Base-by-base conservation (phyloP, 2,329 filamentous ascomycete species). In the Epichloe hybrida region DNA sequence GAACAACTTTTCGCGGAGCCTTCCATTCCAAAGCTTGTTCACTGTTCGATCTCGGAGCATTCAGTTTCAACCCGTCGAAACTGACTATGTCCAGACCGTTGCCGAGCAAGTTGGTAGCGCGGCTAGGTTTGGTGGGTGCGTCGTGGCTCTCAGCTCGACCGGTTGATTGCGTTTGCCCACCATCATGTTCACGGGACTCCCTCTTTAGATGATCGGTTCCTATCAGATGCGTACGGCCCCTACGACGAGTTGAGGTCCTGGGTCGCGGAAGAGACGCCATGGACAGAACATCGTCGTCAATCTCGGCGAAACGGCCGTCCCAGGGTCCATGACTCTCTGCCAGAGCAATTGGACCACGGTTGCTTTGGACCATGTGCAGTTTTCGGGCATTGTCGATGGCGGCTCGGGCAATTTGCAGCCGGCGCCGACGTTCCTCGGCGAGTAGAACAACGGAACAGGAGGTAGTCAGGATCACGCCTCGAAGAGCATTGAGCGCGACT, bases 401-500 rank as follows among this genome's bases (percentile, higher is more conserved):
- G 20, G 72, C 66, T 43, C 68, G 68, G 36, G 75, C 70, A 43
- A 75, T 67, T 50, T 73, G 72, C 54, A 79, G 73, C 27, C 75
- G 72, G 52, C 75, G 73, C 53, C 76, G 71, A 46, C 75, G 74
- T 61, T 80, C 77, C 62, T 80, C 76, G 52, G 77, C 69, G 50
- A 80, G 65, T 27, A 77, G 61, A 47, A 73, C 70, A 50, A 80
- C 69, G 41, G 76, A 79, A 59, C 75, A 80, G 8, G 76, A 77
- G 2, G 76, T 79, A 48, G 76, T 77, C 15, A 80, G 63, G 50
- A 77, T 70, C 52, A 79, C 69, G 55, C 75, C 72, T 54, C 75
- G 74, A 37, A 80, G 72, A 52, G 75, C 72, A 62, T 75, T 72
- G 55, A 80, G 69, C 52, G 73, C 75, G 53, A 73, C 73, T 64